These are phyloP conservation scores for Ananas comosus DNA, from an alignment of 176 grass and related monocot species.

Conservation along the genomic window DNA sequence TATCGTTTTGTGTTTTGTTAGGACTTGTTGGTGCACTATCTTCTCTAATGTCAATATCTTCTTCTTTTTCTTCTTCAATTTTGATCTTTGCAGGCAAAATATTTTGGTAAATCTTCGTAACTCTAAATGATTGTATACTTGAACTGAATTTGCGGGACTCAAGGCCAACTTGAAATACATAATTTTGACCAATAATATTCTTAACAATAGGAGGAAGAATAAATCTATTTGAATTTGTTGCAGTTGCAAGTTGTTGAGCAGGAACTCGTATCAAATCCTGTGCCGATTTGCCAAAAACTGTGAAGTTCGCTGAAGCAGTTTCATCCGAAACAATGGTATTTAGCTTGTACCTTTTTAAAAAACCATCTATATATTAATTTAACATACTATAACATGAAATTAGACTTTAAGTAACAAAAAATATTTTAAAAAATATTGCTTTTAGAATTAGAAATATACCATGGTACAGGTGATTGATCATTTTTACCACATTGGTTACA, in stretches of 20 bases:
- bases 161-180: neutral
- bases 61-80: too few relatives aligned
- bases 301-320: neutral
- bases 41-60: too few relatives aligned
- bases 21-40: too few relatives aligned
- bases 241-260: neutral
- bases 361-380: too few relatives aligned
- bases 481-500: too few relatives aligned
- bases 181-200: neutral
- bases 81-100: too few relatives aligned
- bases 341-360: neutral
- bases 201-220: neutral
- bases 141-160: neutral
- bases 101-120: neutral
- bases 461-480: too few relatives aligned
- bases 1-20: too few relatives aligned
- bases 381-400: too few relatives aligned
- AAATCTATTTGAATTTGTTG: neutral
- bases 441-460: too few relatives aligned
- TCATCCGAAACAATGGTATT: neutral
- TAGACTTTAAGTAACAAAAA: too few relatives aligned
- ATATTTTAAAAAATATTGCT: too few relatives aligned
- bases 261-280: neutral
- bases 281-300: neutral
- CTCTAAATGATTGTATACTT: neutral